Evolutionary conservation across 2,329 filamentous ascomycete genomes (phyloP), one percentile per base, ranked within the genome.

Genomic region (Fusarium napiforme): DNA sequence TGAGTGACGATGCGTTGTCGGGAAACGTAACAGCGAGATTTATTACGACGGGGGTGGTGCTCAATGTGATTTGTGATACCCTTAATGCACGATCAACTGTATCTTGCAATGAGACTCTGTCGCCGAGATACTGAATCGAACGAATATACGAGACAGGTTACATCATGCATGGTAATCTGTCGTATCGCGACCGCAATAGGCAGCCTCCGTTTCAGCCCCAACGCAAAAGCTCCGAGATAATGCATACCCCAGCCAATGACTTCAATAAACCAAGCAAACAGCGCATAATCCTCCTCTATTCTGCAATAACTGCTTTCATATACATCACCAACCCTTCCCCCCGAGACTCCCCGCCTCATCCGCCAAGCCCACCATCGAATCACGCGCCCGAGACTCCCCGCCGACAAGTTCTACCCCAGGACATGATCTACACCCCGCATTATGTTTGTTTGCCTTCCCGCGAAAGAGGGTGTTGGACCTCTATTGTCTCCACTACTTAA

Each of bases 261-360:
- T 7, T 4, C 18, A 26, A 60, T 19, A 12, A n/a, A 14, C 12
- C 36, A 36, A 19, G 19, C n/a, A 8, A 40, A 19, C 34, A 32
- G 16, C 34, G 19, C n/a, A 15, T 23, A n/a, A 16, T 39, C 9
- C 4, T 34, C 3, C 36, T 34, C 12, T 6, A 18, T 2, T 21
- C 30, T 43, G 19, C 23, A 57, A 37, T 23, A n/a, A 15, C 11
- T 28, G 23, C 28, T 34, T 7, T 9, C 23, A 11, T 55, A 39
- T 28, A 18, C 30, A 19, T 26, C 12, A 19, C 6, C 2, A 1
- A 10, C 9, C 16, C n/a, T 26, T 52, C 30, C n/a, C 7, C 64
- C 72, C 72, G 72, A 75, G n/a, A 72, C 58, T 72, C 72, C 71
- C 69, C 70, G 70, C 32, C 5, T 5, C 7, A 7, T 18, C 12